Conservation (phyloP, 2,329 filamentous ascomycete genomes). For the Cephalotrichum gorgonifer region DNA sequence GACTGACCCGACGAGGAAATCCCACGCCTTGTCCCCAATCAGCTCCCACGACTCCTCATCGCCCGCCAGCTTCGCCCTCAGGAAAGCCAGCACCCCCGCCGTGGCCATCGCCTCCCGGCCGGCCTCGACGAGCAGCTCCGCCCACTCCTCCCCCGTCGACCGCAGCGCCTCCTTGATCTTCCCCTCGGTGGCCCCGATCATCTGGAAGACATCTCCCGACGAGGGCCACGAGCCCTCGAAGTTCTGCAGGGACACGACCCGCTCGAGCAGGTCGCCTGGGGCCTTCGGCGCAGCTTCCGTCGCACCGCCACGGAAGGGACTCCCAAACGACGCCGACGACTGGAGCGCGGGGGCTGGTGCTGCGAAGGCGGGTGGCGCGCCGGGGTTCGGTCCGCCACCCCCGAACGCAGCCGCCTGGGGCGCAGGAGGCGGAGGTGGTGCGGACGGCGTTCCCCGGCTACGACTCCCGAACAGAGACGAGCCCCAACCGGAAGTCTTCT, state of each 20-base stretch:
- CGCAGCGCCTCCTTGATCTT: conserved; percentile 12
- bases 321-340: too few relatives aligned
- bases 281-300: background rate
- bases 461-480: too few relatives aligned
- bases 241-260: conserved; percentile 41
- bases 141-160: conserved; percentile 13
- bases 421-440: too few relatives aligned
- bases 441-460: too few relatives aligned
- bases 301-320: too few relatives aligned
- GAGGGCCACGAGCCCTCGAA: conserved; percentile 45
- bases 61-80: conserved; percentile 32
- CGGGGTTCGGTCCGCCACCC: too few relatives aligned
- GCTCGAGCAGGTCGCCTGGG: conserved; percentile 9
- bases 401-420: too few relatives aligned
- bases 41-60: conserved; percentile 53
- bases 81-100: conserved; percentile 31
- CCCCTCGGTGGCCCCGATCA: background rate
- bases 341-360: too few relatives aligned
- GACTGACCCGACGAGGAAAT: conserved; percentile 28
- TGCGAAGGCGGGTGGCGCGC: too few relatives aligned
- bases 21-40: conserved; percentile 48
- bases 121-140: background rate
- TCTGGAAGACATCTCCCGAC: conserved; percentile 7
- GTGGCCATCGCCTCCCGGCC: conserved; percentile 16
- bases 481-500: too few relatives aligned